Base-by-base conservation (phyloP, 257 asterid genomes). In the Gentiana straminea region DNA sequence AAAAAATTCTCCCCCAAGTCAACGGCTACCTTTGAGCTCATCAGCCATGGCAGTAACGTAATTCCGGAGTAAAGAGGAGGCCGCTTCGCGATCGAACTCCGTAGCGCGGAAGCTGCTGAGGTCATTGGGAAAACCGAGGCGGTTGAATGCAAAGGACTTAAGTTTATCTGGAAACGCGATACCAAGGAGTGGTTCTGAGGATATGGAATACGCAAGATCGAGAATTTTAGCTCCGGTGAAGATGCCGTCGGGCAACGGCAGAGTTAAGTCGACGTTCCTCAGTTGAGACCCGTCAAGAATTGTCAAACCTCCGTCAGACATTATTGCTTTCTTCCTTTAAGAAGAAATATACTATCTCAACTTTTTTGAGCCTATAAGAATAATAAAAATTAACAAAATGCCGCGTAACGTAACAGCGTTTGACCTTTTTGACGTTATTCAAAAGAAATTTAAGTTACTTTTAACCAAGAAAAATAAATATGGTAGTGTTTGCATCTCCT, bases 261-360 rank as follows among this genome's bases (percentile, higher is more conserved):
- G 55, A 51, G 80, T 72, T 15, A 75, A 34, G 48, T 73, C 76
- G 58, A 62, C 71, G 58, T 52, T 67, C 46, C 64, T 64, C 10
- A 81, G 84, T 55, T 67, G 77, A 8, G 78, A 5, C 53, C 84
- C 87, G 67, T 81, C 87, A 48, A 81, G 61, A 61, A 81, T 61
- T 57, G 71, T 70, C 61, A 71, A 62, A 51, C 79, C 84, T 58
- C 74, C 71, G 64, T 75, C 77, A 2, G 76, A 58, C 87, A 81
- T 77, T 58, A 24, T 24, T 24, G 24, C 24, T 24, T 24, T 24
- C 24, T 24, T 24, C 24, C 24, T 24, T 24, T 24, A 24, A 24
- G 24, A 24, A 24, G 24, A 24, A 24, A 24, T 24, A 24, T 24
- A 24, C 24, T 24, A 24, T 24, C 24, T 24, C 24, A 24, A 24